Evolutionary conservation across 192 early-diverging fungal genomes (phyloP).

Genomic region (Coemansia guatemalensis): DNA sequence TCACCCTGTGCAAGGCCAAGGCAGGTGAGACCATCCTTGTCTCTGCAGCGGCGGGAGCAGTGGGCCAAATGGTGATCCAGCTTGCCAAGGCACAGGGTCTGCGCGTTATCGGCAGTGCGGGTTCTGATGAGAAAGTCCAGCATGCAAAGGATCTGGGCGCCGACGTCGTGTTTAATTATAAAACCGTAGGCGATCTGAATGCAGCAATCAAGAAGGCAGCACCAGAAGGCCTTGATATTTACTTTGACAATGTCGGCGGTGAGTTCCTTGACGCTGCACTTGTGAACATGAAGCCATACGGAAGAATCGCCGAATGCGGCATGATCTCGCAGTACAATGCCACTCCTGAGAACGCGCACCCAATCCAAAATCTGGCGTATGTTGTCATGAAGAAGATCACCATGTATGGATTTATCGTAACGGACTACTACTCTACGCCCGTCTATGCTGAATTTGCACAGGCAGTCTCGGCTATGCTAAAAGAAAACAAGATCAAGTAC

Average conservation of each 20-base stretch:
- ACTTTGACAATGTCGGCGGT: slow-evolving; percentile 85
- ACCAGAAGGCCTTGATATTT: slow-evolving; percentile 84
- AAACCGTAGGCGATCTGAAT: slow-evolving; percentile 58
- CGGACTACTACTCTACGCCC: slow-evolving; percentile 51
- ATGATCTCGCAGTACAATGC: slow-evolving; percentile 76
- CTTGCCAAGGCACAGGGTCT: slow-evolving; percentile 74
- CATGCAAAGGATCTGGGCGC: slow-evolving; percentile 69
- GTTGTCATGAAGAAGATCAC: slow-evolving; percentile 59
- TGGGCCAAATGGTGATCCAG: slow-evolving; percentile 80
- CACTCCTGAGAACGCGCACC: slow-evolving; percentile 51
- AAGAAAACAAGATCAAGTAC: slow-evolving; percentile 65
- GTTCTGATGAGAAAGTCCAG: slow-evolving; percentile 79
- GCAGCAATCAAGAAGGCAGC: slow-evolving; percentile 59
- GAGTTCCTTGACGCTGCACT: slow-evolving; percentile 75
- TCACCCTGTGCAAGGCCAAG: slow-evolving; percentile 68
- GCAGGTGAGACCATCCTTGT: slow-evolving; percentile 82
- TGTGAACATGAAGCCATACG: slow-evolving; percentile 59
- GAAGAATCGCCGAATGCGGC: slow-evolving; percentile 71
- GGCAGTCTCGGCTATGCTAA: slow-evolving; percentile 59
- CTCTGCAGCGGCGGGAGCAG: slow-evolving; percentile 78
- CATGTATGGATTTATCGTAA: slow-evolving; percentile 72
- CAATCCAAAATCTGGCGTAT: slow-evolving; percentile 59
- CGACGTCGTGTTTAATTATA: slow-evolving; percentile 94
- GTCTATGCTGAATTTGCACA: slow-evolving; percentile 56
- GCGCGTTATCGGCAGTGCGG: slow-evolving; percentile 81